phyloP scores from a whole-genome alignment of 306 rosid species.

The Fragaria vesca region DNA sequence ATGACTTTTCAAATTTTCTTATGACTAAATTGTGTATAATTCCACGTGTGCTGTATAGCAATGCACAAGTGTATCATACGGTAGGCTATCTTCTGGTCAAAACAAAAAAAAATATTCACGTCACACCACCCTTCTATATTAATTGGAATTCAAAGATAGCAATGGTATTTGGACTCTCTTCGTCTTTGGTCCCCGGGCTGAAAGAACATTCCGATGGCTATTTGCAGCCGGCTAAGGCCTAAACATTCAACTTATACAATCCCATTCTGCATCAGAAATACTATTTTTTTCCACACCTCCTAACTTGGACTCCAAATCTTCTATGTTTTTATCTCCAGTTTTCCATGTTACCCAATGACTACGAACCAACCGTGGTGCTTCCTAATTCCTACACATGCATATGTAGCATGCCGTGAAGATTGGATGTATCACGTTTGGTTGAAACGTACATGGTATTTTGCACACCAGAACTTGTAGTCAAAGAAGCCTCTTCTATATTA shows the following conservation, averaged over 20 bases:
- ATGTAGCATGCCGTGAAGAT: neutral
- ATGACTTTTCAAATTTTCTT: neutral
- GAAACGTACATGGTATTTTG: neutral
- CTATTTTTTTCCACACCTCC: constrained; percentile 5
- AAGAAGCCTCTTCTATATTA: neutral
- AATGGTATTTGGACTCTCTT: neutral
- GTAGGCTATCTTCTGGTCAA: too few relatives aligned
- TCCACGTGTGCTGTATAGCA: neutral
- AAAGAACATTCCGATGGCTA: constrained; percentile 14
- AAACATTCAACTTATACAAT: neutral
- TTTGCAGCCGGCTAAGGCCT: neutral
- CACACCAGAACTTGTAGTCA: constrained; percentile 2
- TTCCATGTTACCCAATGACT: neutral
- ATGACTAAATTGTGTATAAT: neutral
- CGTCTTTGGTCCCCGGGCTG: neutral
- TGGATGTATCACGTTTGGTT: constrained; percentile 18
- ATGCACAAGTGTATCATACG: neutral
- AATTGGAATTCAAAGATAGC: constrained; percentile 21
- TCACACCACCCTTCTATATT: constrained; percentile 1
- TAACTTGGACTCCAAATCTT: constrained; percentile 17
- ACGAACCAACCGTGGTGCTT: constrained; percentile 21
- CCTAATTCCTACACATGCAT: constrained; percentile 5
- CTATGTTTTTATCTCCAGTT: neutral
- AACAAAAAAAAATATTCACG: neutral
- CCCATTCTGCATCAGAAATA: neutral